Base-by-base conservation (phyloP, 345 rosid genomes). In the Euphorbia tirucalli region DNA sequence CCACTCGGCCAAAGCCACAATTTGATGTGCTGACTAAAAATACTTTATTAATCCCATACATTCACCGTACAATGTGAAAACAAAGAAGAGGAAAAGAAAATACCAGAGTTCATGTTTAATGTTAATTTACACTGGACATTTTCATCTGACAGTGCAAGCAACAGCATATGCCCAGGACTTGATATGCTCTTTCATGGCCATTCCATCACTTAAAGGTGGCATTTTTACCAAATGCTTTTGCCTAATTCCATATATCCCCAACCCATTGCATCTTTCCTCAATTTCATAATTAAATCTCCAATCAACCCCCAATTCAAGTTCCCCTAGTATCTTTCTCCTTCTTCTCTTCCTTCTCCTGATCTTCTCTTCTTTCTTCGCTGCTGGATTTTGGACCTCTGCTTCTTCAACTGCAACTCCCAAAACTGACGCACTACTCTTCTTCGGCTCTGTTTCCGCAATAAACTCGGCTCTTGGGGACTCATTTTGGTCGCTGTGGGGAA, bases 141-240 rank as follows among this genome's bases (percentile, higher is more conserved):
- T 66, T 59, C 66, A 86, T 62, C 76, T 81, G 74, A 85, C 83
- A 37, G 83, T 80, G 25, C 80, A 72, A 35, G 93, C 90, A 4
- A 86, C 93, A 18, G 87, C 88, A 52, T 80, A 62, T 63, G 90
- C 90, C 93, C 90, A 86, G 11, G 84, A 83, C 72, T 77, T 86
- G 73, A 88, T 87, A 27, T 84, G 88, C 71, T 83, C 76, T 68
- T 85, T 86, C 93, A 88, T 88, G 80, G 88, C 90, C 69, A 80
- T 30, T 11, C 83, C 82, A 50, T 88, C 88, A 63, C 82, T 64
- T 30, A 83, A 65, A 24, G 92, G 80, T 2, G 88, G 92, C 83
- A 86, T 84, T 69, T 78, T 75, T 74, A 28, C 68, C 5, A 44
- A 59, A 35, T 65, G 21, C 1, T 43, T n/a, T 54, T 31, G 46